Conservation (phyloP, 495 filamentous ascomycete species). For the Zalerion maritima region DNA sequence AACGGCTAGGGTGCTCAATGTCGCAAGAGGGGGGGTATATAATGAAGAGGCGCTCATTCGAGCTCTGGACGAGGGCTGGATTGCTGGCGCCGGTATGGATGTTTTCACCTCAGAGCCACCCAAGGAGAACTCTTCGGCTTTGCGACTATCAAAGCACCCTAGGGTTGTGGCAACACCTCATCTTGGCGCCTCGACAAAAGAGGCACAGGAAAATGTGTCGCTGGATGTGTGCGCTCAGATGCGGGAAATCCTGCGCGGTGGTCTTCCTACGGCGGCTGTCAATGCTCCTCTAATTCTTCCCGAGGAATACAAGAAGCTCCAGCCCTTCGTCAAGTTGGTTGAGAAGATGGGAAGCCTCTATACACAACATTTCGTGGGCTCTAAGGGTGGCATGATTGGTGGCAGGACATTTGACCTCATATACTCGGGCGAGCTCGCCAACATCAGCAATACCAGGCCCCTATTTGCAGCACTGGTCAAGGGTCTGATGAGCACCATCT, state of each 20-base stretch:
- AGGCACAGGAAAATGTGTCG: constrained; percentile 63
- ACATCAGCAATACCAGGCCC: constrained; percentile 48
- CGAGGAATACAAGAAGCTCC: constrained; percentile 53
- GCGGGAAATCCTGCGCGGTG: constrained; percentile 47
- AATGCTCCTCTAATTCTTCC: constrained; percentile 61
- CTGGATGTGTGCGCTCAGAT: constrained; percentile 63
- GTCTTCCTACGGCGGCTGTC: constrained; percentile 52
- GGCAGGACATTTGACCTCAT: constrained; percentile 52
- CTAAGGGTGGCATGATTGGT: constrained; percentile 15
- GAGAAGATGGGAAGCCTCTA: constrained; percentile 58
- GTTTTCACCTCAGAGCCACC: constrained; percentile 63
- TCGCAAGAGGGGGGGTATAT: constrained; percentile 59
- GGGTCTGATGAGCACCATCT: constrained; percentile 46
- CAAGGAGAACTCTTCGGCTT: constrained; percentile 32
- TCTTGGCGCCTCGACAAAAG: constrained; percentile 57
- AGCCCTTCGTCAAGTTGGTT: constrained; percentile 52
- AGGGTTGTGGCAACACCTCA: constrained; percentile 57
- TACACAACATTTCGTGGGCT: constrained; percentile 48
- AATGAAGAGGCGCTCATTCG: constrained; percentile 54
- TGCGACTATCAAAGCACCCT: constrained; percentile 42
- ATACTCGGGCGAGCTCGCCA: constrained; percentile 51
- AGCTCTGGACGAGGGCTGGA: constrained; percentile 49
- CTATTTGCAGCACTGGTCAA: constrained; percentile 57
- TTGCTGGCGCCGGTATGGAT: constrained; percentile 60
- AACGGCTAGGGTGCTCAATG: constrained; percentile 51